Conservation (phyloP, 2,329 filamentous ascomycete species). For the Fusarium nematophilum region DNA sequence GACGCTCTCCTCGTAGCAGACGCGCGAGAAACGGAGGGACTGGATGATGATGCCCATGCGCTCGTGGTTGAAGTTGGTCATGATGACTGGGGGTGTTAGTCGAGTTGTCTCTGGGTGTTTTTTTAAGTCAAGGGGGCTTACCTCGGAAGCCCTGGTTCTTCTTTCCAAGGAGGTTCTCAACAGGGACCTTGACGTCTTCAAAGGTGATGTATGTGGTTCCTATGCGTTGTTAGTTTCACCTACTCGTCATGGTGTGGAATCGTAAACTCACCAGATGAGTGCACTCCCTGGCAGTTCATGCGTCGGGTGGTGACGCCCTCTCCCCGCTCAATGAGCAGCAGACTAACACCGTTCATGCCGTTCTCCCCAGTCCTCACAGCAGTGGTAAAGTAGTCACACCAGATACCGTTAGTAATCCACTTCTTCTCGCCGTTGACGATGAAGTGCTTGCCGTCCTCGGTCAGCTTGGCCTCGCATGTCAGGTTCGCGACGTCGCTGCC, state of each 20-base stretch:
- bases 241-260: no score
- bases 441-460: constrained; percentile 96
- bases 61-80: constrained; percentile 99
- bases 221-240: constrained; percentile 51
- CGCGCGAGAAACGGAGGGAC: constrained; percentile 91
- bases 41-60: constrained; percentile 99
- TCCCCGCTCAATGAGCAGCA: constrained; percentile 91
- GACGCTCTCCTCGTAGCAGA: constrained; percentile 96
- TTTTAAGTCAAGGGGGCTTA: constrained; percentile 44
- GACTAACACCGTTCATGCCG: constrained; percentile 92
- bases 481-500: constrained; percentile 96
- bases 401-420: constrained; percentile 99
- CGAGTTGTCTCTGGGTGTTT: no score
- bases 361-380: constrained; percentile 89
- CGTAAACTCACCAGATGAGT: constrained; percentile 62
- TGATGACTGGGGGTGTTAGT: constrained; percentile 74
- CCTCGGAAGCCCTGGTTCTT: constrained; percentile 97
- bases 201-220: constrained; percentile 98
- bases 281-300: constrained; percentile 99
- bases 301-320: constrained; percentile 91
- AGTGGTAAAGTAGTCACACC: constrained; percentile 97
- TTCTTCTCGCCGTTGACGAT: constrained; percentile 99
- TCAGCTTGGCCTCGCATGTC: constrained; percentile 94
- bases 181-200: constrained; percentile 98
- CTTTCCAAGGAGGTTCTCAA: constrained; percentile 98